These are phyloP conservation scores for Candida pseudofarinosa DNA, from an alignment of 805 yeast species.

Conservation along the genomic window DNA sequence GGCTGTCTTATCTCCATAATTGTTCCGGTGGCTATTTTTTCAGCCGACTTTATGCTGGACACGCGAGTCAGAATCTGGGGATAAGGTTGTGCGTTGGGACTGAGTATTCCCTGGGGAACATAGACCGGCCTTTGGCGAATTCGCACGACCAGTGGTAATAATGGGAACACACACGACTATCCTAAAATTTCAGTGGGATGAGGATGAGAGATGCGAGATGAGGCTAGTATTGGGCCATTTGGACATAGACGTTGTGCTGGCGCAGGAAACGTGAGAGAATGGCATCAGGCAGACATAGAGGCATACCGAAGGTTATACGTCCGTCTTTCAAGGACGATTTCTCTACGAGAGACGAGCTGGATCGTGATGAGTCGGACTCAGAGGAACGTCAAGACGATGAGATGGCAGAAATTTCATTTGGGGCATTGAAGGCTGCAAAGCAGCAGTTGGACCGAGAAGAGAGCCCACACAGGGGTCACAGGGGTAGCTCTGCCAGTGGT, in stretches of 20 bases:
- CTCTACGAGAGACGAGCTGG: conserved; percentile 9
- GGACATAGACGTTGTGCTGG: too few species aligned
- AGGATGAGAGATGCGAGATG: neutral
- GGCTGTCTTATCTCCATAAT: too few species aligned
- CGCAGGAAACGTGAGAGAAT: neutral
- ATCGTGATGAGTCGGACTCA: neutral
- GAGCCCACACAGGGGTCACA: conserved; percentile 10
- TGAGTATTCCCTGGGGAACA: neutral
- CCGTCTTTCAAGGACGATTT: conserved; percentile 18
- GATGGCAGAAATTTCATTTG: conserved; percentile 55
- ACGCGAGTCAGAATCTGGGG: neutral
- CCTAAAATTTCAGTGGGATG: neutral
- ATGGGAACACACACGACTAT: neutral
- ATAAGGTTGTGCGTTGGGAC: neutral
- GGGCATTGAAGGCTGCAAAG: conserved; percentile 60
- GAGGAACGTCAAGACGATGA: conserved; percentile 38
- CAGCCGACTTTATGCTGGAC: neutral
- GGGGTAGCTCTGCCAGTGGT: conserved; percentile 15
- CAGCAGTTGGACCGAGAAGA: conserved; percentile 31
- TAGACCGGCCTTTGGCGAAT: neutral
- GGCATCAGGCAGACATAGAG: conserved; percentile 2
- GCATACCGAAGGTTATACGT: conserved; percentile 8
- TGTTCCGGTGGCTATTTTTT: too few species aligned
- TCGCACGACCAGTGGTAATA: neutral
- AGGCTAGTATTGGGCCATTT: too few species aligned